Evolutionary conservation across 106 monocot genomes (phyloP), one percentile per base, ranked within the genome.

Genomic region (Platanthera zijinensis): DNA sequence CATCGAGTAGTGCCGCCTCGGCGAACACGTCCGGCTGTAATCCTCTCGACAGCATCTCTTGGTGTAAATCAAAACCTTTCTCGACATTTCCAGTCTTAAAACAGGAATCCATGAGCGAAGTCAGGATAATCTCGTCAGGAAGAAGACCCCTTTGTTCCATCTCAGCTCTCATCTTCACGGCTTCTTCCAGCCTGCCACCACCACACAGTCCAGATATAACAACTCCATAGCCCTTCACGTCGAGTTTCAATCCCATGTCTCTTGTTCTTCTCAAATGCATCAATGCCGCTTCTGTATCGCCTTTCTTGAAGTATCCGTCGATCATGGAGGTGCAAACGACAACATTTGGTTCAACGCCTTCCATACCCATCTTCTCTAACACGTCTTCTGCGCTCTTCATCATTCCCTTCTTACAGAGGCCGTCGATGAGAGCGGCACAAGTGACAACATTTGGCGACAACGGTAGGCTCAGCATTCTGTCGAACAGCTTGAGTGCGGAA

Each of bases 391-490:
- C 82, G n/a, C 39, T 39, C 59, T 63, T 77, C 76, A 76, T 18
- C 76, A 61, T 72, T 51, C 81, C 77, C 13, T 51, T 50, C 75
- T 76, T 82, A 25, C 76, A 82, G 5, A 77, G 48, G 4, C 69
- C 82, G 46, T 82, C 59, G 6, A 72, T 30, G 10, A 76, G 76
- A 13, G 72, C 56, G 51, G 25, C 61, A 18, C 50, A 77, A 48
- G 82, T 82, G 11, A 82, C 49, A 17, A 82, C 72, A 82, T 82
- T 77, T n/a, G 82, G 77, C 22, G 11, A 50, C 61, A 77, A 9
- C 12, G 48, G 6, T 11, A 64, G 25, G 10, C 50, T 7, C 32
- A 47, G 19, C 82, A 82, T 82, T 48, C 8, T 47, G 63, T 63
- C 77, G 67, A 18, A 82, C 47, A 78, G 18, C 13, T 66, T 62